phyloP scores from a whole-genome alignment of 1,284 basidiomycete genomes.

The Ganoderma resinaceum region DNA sequence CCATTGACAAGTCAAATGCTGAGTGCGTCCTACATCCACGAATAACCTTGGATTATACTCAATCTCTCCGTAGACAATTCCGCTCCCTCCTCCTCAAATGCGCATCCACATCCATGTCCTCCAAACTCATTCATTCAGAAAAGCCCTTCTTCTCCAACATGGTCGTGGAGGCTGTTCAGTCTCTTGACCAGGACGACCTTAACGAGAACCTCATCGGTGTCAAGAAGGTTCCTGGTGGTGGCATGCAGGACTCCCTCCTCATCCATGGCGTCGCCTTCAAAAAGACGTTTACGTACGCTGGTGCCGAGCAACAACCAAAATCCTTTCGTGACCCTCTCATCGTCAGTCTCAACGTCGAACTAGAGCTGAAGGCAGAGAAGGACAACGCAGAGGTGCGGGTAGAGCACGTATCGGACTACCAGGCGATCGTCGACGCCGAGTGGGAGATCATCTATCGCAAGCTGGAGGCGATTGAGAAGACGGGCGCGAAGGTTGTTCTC shows the following conservation, averaged over 20 bases:
- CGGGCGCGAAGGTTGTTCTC: slow-evolving; percentile 96
- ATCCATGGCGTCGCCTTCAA: slow-evolving; percentile 97
- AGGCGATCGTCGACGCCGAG: slow-evolving; percentile 99
- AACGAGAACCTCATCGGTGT: slow-evolving; percentile 98
- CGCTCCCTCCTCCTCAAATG: slow-evolving; percentile 95
- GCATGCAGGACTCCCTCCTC: slow-evolving; percentile 95
- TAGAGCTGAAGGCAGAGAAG: slow-evolving; percentile 99
- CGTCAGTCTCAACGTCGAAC: slow-evolving; percentile 96
- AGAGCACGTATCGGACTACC: slow-evolving; percentile 96
- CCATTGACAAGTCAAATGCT: slow-evolving; percentile 90
- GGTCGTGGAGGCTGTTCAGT: slow-evolving; percentile 97
- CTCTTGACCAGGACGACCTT: slow-evolving; percentile 91
- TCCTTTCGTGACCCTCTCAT: slow-evolving; percentile 90
- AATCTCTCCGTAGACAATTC: slow-evolving; percentile 71
- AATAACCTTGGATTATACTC: not conserved
- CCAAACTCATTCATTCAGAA: slow-evolving; percentile 98
- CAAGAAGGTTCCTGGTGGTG: slow-evolving; percentile 99
- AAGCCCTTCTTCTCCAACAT: slow-evolving; percentile 99
- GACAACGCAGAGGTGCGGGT: slow-evolving; percentile 99
- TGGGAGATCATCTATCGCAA: slow-evolving; percentile 99
- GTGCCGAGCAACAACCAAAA: slow-evolving; percentile 99
- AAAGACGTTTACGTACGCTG: slow-evolving; percentile 99
- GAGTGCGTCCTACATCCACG: slow-evolving; percentile 61
- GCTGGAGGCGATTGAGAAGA: slow-evolving; percentile 94
- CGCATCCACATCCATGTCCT: slow-evolving; percentile 99